Base-by-base conservation (phyloP, 2,329 filamentous ascomycete genomes). In the Cladosporium halotolerans region DNA sequence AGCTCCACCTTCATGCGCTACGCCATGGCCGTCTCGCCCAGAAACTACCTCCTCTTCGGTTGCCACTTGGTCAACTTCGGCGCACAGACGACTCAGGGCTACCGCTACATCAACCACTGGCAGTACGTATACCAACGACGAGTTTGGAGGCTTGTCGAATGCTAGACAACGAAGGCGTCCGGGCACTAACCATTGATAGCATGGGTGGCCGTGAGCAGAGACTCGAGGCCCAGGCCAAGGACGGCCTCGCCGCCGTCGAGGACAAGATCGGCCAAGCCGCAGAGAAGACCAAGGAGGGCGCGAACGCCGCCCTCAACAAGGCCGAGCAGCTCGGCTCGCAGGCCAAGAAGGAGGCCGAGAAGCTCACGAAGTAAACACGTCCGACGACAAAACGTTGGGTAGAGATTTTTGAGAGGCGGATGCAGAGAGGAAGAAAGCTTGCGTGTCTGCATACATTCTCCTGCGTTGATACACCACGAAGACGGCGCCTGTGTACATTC, bases 11-110 rank as follows among this genome's bases (percentile, higher is more conserved):
- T 85, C 73, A 83, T 83, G 81, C 81, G 82, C 67, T 85, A 85
- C 72, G 72, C 82, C 55, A 67, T 85, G 57, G 82, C 82, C 57
- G 80, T 85, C 53, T 73, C 73, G 13, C 82, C 82, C 39, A 75
- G 74, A 63, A 85, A 85, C 73, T 84, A 84, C 73, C 80, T 85
- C 59, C 79, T 85, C 53, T 85, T 85, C 69, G 82, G 78, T 59
- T 85, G 82, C 73, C 82, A 85, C 70, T 71, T 80, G 56, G 76
- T 84, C 70, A 85, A 85, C 72, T 84, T 82, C 70, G 70, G 70
- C 59, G 79, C 80, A 43, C 82, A 85, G 69, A 60, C 73, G 42
- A 79, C 77, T 32, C 82, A 85, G 67, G 80, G 75, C 16, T 84
- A 83, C 70, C 74, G 82, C 52, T 85, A 81, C 65, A 57, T 82